phyloP scores from a whole-genome alignment of 352 stramenopile genomes.

The Pythium rhizo-oryzae region DNA sequence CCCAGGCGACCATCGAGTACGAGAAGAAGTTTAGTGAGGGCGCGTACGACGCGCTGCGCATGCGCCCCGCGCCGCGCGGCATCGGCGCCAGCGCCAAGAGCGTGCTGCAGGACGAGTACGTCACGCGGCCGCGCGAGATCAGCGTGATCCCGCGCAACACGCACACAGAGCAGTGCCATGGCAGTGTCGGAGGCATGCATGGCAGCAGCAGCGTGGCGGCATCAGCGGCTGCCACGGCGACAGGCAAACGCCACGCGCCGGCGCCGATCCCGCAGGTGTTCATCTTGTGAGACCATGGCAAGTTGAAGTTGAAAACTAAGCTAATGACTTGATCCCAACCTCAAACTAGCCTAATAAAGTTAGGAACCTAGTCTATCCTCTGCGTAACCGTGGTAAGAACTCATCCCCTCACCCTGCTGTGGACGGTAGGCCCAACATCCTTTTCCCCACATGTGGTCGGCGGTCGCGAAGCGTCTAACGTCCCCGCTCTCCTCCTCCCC shows the following conservation, averaged over 20 bases:
- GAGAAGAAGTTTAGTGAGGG: constrained; percentile 45
- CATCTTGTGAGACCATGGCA: constrained; percentile 46
- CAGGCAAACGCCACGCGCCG: constrained; percentile 48
- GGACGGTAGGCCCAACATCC: not conserved
- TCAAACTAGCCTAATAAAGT: not conserved
- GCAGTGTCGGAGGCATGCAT: not conserved
- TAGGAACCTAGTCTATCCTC: not conserved
- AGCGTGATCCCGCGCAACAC: constrained; percentile 54
- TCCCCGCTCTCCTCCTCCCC: not conserved
- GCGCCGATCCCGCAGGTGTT: constrained; percentile 67
- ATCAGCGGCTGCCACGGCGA: constrained; percentile 10
- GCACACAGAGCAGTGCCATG: constrained; percentile 9
- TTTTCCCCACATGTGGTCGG: constrained; percentile 8
- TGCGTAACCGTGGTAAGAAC: not conserved
- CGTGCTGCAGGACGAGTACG: constrained; percentile 73
- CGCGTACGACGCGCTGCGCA: constrained; percentile 40
- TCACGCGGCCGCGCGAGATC: constrained; percentile 57
- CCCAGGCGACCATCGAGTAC: constrained; percentile 65
- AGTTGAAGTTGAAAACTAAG: constrained; percentile 7
- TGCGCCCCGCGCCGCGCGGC: constrained; percentile 42
- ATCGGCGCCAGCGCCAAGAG: constrained; percentile 51
- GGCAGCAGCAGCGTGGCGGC: not conserved
- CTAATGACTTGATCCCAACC: not conserved
- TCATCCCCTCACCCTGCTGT: not conserved
- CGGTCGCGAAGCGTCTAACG: constrained; percentile 11